phyloP scores from a whole-genome alignment of 805 yeast genomes.

The Yamadazyma scolyti region DNA sequence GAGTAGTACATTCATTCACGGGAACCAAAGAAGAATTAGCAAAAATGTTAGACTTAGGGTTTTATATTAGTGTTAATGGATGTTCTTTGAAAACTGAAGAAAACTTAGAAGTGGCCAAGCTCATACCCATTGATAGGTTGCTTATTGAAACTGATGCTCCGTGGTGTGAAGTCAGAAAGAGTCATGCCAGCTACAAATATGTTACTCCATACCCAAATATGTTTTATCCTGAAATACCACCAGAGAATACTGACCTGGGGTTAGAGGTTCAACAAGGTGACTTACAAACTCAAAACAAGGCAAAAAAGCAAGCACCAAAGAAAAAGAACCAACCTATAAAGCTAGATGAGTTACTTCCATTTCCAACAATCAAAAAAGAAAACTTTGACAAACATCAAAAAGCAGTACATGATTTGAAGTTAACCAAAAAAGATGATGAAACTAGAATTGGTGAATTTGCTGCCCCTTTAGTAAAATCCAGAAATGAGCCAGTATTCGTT shows the following conservation, averaged over 20 bases:
- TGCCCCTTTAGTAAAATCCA: constrained; percentile 62
- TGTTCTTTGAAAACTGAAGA: constrained; percentile 82
- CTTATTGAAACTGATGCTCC: constrained; percentile 96
- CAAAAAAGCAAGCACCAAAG: constrained; percentile 10
- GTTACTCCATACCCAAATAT: constrained; percentile 54
- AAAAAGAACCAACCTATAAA: constrained; percentile 21
- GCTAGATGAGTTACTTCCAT: constrained; percentile 53
- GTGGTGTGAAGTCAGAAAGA: constrained; percentile 91
- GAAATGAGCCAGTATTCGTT: constrained; percentile 91
- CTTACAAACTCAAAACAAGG: no score
- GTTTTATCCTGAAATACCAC: constrained; percentile 44
- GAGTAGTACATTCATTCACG: constrained; percentile 96
- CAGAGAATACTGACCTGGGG: no score
- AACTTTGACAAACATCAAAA: constrained; percentile 37
- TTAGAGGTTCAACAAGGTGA: neutral
- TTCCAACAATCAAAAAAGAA: constrained; percentile 64
- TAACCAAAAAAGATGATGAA: constrained; percentile 4
- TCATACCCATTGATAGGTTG: constrained; percentile 67
- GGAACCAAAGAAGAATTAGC: constrained; percentile 68
- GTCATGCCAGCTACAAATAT: constrained; percentile 69
- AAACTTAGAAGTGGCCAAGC: constrained; percentile 60
- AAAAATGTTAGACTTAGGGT: constrained; percentile 52
- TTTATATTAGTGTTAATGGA: constrained; percentile 85
- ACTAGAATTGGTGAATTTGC: constrained; percentile 21
- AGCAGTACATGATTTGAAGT: constrained; percentile 9